Conservation (phyloP, 345 rosid species). For the Trapa bicornis region DNA sequence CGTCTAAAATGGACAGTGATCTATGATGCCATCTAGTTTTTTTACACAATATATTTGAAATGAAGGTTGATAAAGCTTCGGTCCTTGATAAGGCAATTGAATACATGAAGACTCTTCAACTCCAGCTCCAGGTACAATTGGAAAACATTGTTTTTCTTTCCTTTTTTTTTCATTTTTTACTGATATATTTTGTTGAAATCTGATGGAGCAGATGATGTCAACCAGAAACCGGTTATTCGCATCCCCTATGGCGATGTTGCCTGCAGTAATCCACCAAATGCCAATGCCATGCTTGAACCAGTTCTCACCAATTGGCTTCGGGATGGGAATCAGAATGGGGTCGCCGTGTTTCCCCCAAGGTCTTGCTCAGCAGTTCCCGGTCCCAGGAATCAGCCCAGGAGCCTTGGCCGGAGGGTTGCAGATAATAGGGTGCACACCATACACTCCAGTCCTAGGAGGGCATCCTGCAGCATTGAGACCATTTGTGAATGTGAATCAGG, state of each 20-base stretch:
- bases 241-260: slow-evolving; percentile 30
- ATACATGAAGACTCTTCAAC: slow-evolving; percentile 56
- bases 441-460: slow-evolving; percentile 11
- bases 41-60: no score
- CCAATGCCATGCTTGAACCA: slow-evolving; percentile 19
- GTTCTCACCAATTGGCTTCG: slow-evolving; percentile 15
- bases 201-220: slow-evolving; percentile 38
- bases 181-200: no score
- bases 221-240: slow-evolving; percentile 28
- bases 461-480: slow-evolving; percentile 7
- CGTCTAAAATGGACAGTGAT: no score
- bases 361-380: slow-evolving; percentile 14
- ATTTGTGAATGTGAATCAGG: slow-evolving; percentile 9
- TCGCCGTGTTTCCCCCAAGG: slow-evolving; percentile 18
- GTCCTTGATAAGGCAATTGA: slow-evolving; percentile 62
- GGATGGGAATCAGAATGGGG: slow-evolving; percentile 27
- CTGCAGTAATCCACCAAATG: slow-evolving; percentile 22
- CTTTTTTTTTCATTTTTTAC: no score
- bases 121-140: slow-evolving; percentile 22
- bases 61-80: slow-evolving; percentile 34
- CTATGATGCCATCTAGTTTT: no score
- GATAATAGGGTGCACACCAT: slow-evolving; percentile 15
- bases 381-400: slow-evolving; percentile 12
- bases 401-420: slow-evolving; percentile 15
- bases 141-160: no score